phyloP scores from a whole-genome alignment of 2,329 filamentous ascomycete genomes.

The Zopfia rhizophila region DNA sequence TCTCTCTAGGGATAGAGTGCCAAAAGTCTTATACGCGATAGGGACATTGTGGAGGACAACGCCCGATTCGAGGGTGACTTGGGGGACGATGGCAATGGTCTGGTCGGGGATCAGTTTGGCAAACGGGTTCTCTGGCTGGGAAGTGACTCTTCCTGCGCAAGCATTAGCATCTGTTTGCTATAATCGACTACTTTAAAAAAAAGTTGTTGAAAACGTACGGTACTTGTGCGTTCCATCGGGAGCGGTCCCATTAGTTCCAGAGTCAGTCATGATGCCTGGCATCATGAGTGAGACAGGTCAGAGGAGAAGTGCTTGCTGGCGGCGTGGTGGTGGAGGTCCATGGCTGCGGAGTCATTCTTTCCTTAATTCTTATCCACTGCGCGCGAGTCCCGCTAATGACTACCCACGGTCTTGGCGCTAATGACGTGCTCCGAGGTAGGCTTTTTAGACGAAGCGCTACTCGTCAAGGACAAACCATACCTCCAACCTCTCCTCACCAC shows the following conservation, averaged over 20 bases:
- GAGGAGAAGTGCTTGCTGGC: conserved; percentile 21
- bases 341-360: conserved; percentile 39
- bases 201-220: conserved; percentile 26
- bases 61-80: conserved; percentile 93
- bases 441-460: too few species aligned
- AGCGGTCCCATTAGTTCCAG: conserved; percentile 16
- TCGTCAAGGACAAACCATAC: too few species aligned
- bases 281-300: conserved; percentile 17
- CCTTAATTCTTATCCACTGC: conserved; percentile 28
- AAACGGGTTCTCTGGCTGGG: conserved; percentile 93
- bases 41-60: conserved; percentile 80
- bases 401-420: conserved; percentile 33
- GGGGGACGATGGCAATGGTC: conserved; percentile 84
- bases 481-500: too few species aligned
- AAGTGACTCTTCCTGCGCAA: conserved; percentile 45
- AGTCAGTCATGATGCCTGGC: conserved; percentile 28
- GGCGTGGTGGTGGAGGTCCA: conserved; percentile 21
- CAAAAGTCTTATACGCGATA: conserved; percentile 72
- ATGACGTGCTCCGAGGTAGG: conserved; percentile 16
- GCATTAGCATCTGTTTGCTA: conserved; percentile 29
- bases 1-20: conserved; percentile 63
- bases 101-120: conserved; percentile 87
- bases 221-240: conserved; percentile 38
- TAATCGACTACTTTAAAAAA: conserved; percentile 9
- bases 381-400: conserved; percentile 35